Percentiles rank a stretch among this genome's conserved stretches.
Conservation (phyloP, 2,329 filamentous ascomycete species). For the Verticillium isaacii region DNA sequence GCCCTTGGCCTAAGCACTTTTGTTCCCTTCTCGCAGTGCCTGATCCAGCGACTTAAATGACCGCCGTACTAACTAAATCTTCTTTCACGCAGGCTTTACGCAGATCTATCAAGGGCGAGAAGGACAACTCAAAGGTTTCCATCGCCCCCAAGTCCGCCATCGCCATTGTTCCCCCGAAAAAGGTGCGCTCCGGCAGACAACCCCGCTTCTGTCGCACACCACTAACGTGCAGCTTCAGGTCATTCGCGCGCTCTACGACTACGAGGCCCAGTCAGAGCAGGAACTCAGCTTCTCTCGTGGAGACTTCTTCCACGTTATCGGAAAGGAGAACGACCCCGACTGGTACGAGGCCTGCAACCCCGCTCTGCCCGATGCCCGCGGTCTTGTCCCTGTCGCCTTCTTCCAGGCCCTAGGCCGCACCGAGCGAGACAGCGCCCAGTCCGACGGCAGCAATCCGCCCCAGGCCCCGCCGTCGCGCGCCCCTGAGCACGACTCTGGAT, state of each 20-base stretch:
- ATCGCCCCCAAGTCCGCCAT: constrained; percentile 81
- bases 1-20: background rate
- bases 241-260: constrained; percentile 94
- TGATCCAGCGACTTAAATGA: background rate
- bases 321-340: constrained; percentile 86
- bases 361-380: constrained; percentile 76
- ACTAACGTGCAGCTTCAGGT: constrained; percentile 52
- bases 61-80: constrained; percentile 35
- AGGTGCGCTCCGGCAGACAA: constrained; percentile 50
- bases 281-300: constrained; percentile 90
- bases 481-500: constrained; percentile 87
- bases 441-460: constrained; percentile 47
- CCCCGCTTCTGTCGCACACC: background rate
- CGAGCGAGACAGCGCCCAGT: constrained; percentile 80
- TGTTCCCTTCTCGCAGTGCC: constrained; percentile 4
- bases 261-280: constrained; percentile 69
- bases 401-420: constrained; percentile 92
- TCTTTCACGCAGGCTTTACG: constrained; percentile 64
- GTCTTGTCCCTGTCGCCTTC: constrained; percentile 88
- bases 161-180: constrained; percentile 88
- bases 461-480: constrained; percentile 44
- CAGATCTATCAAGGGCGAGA: constrained; percentile 87
- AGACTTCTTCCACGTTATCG: constrained; percentile 97
- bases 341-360: constrained; percentile 99
- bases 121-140: constrained; percentile 69